Base-by-base conservation (phyloP, 1,284 basidiomycete genomes). In the Trichosporon sp. region DNA sequence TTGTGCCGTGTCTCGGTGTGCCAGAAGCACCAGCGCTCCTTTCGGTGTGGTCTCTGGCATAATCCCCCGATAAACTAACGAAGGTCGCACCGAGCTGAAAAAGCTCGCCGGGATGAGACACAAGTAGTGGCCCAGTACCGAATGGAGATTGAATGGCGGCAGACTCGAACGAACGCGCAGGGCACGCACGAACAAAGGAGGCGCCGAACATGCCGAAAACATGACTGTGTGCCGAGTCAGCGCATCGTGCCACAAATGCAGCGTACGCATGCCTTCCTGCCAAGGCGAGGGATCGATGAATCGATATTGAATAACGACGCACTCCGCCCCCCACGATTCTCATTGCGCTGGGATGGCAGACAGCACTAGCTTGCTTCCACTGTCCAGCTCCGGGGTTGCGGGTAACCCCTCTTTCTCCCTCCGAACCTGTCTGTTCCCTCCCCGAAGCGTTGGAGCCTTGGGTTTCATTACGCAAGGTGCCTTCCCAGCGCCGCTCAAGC, bases 391-490 rank as follows among this genome's bases (percentile, higher is more conserved):
- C 43, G 43, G 43, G 16, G 14, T 46, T 14, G 38, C 38, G 38
- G 38, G 11, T 40, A 12, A 40, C 10, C 38, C 38, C 11, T 40
- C 38, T 40, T 10, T 1, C 38, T 12, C 14, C 51, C n/a, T 5
- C 19, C 51, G n/a, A 10, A 48, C 16, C 51, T 21, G 7, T 21
- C 51, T 19, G 38, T 12, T 40, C 51, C 21, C 51, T 54, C 51
- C 51, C 51, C 51, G 51, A 54, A 54, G 51, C 51, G 19, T 8
- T 54, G 51, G 51, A 54, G 51, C 51, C 51, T 51, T 51, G 19
- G 51, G 51, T 54, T 54, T 54, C 51, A 54, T 54, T 54, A 54
- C 51, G 51, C 51, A 54, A 54, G 21, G 51, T 11, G 51, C 51
- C 51, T 21, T 8, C 51, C 51, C 21, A 54, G 51, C 51, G 19